phyloP scores from a whole-genome alignment of 805 yeast genomes.

The Kodamaea jinghongensis region DNA sequence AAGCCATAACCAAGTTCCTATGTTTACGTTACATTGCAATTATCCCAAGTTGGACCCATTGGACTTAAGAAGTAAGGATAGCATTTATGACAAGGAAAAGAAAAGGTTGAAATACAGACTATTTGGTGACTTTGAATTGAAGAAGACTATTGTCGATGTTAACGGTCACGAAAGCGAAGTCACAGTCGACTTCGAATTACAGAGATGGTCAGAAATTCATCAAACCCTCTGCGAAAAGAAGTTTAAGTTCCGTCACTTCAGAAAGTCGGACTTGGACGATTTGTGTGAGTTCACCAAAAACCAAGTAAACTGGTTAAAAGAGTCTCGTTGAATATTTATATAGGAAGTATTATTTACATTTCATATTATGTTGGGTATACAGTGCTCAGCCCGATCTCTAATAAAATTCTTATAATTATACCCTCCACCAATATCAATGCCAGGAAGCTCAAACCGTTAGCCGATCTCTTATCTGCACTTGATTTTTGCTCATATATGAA shows the following conservation, averaged over 20 bases:
- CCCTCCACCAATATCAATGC: no score
- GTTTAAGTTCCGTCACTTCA: slow-evolving; percentile 24
- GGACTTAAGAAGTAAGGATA: slow-evolving; percentile 20
- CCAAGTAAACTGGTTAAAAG: slow-evolving; percentile 25
- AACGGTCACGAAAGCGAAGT: slow-evolving; percentile 2
- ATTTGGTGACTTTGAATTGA: slow-evolving; percentile 24
- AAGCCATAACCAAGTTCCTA: slow-evolving; percentile 17
- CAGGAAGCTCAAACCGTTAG: no score
- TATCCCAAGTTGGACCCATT: slow-evolving; percentile 37
- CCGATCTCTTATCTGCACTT: no score
- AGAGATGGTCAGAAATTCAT: slow-evolving; percentile 30
- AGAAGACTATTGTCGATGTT: slow-evolving; percentile 8
- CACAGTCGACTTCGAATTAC: slow-evolving; percentile 27
- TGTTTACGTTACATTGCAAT: slow-evolving; percentile 35
- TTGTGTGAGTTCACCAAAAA: slow-evolving; percentile 27
- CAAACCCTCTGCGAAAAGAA: slow-evolving; percentile 25
- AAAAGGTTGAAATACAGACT: slow-evolving; percentile 26
- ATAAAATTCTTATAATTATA: no score
- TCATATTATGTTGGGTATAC: no score
- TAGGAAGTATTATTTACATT: no score
- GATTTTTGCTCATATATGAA: no score
- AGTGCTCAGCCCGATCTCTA: no score
- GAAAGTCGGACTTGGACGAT: slow-evolving; percentile 17
- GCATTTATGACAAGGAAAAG: slow-evolving; percentile 24
- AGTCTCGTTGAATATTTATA: not conserved